Conservation (phyloP, 139 green algal species). For the Gonium pectorale region DNA sequence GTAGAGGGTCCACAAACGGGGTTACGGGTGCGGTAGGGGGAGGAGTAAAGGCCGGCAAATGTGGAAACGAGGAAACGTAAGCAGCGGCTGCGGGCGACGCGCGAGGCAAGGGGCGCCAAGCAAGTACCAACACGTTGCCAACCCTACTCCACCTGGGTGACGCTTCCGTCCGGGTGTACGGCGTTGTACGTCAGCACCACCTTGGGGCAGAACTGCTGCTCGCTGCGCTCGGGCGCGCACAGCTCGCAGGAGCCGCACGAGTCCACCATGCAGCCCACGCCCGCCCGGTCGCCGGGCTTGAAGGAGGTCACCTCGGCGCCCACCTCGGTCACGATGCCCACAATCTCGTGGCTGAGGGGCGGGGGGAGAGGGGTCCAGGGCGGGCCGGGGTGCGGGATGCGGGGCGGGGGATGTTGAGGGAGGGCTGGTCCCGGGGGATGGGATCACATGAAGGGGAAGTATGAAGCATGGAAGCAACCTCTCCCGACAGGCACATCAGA, state of each 20-base stretch:
- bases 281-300: constrained; percentile 81
- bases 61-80: neutral
- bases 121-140: no score
- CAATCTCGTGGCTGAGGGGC: constrained; percentile 81
- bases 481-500: no score
- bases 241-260: constrained; percentile 64
- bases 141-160: neutral
- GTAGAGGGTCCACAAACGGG: neutral
- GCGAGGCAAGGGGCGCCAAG: neutral
- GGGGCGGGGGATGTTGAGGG: no score
- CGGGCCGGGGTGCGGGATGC: neutral
- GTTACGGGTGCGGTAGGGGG: no score
- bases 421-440: no score
- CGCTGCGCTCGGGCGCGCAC: constrained; percentile 36
- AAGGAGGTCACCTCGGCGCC: constrained; percentile 65
- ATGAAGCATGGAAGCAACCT: no score
- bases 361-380: neutral
- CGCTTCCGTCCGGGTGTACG: constrained; percentile 59
- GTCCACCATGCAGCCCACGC: constrained; percentile 85
- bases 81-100: neutral
- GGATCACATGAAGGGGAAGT: no score
- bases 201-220: constrained; percentile 66
- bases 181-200: constrained; percentile 80
- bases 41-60: neutral
- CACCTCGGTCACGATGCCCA: constrained; percentile 86